Percentiles rank a stretch among this genome's conserved stretches.
Conservation (phyloP, 306 rosid species). For the Elaeagnus macrophylla region DNA sequence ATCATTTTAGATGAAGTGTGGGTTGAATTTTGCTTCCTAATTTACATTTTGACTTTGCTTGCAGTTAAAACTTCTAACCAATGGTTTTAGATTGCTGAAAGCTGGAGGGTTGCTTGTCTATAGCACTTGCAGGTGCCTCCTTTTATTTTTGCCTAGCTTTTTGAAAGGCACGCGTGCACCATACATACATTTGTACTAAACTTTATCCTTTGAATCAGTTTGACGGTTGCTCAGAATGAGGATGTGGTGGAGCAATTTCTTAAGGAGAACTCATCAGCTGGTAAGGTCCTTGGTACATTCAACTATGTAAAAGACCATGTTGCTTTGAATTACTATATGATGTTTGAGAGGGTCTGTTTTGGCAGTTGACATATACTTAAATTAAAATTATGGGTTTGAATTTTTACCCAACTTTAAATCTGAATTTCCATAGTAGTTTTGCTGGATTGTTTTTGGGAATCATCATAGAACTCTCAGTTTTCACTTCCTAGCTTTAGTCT, state of each 20-base stretch:
- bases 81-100: slow-evolving; percentile 80
- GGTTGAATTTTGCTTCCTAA: neutral
- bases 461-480: no score
- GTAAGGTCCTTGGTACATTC: slow-evolving; percentile 32
- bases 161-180: neutral
- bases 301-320: no score
- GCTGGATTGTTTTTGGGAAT: no score
- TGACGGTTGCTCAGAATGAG: slow-evolving; percentile 82
- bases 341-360: no score
- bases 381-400: no score
- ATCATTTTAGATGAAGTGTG: neutral
- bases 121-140: slow-evolving; percentile 91
- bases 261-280: slow-evolving; percentile 56
- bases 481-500: neutral
- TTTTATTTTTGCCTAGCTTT: slow-evolving; percentile 1
- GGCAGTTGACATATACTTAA: no score
- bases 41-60: slow-evolving; percentile 14
- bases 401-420: no score
- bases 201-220: slow-evolving; percentile 32
- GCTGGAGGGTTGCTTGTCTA: slow-evolving; percentile 71
- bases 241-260: slow-evolving; percentile 77
- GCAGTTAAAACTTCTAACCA: slow-evolving; percentile 71
- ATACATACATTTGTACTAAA: slow-evolving; percentile 5
- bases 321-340: no score
- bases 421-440: no score